Evolutionary conservation across 768 basidiomycete species (phyloP).

Genomic region (Tulasnella sp.): DNA sequence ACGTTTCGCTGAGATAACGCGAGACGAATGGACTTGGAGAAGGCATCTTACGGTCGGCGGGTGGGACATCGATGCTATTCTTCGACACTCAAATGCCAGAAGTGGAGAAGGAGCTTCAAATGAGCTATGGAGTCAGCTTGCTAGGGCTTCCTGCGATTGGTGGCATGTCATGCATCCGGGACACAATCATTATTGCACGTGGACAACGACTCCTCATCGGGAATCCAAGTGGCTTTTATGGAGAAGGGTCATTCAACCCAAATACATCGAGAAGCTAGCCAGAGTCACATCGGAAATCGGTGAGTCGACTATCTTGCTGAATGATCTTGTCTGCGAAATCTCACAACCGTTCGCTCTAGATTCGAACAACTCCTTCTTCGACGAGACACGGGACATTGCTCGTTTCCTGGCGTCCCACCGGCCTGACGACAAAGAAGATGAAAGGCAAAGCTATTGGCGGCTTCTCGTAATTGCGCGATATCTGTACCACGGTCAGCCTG

Average conservation of each 20-base stretch:
- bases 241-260: not conserved
- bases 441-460: not conserved
- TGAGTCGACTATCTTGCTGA: not conserved
- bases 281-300: not conserved
- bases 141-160: not conserved
- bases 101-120: not conserved
- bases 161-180: not conserved
- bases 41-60: not conserved
- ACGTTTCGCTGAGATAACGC: not conserved
- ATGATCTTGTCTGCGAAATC: not conserved
- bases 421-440: not conserved
- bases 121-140: not conserved
- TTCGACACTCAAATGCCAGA: not conserved
- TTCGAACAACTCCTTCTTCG: not conserved
- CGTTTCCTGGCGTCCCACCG: not conserved
- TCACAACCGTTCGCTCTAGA: not conserved
- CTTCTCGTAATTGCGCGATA: not conserved
- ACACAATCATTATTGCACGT: not conserved
- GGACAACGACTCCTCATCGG: not conserved
- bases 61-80: not conserved
- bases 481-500: not conserved
- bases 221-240: not conserved
- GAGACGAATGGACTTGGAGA: not conserved
- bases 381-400: not conserved
- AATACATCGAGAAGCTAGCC: not conserved